Evolutionary conservation across 208 protist genomes (phyloP).

Genomic region (Angomonas ambiguus): DNA sequence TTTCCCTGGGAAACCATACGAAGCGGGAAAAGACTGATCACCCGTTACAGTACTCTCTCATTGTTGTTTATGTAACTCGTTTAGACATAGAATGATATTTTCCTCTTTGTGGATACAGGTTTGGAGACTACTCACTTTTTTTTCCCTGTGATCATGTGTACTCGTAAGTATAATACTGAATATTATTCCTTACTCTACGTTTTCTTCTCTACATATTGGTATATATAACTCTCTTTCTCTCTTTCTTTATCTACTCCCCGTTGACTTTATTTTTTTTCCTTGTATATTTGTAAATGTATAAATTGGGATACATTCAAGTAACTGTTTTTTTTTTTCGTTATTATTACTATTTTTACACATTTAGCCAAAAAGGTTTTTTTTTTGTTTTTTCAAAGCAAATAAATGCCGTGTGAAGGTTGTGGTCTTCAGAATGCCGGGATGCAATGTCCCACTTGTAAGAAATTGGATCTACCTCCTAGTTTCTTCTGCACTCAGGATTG

Average conservation of each 20-base stretch:
- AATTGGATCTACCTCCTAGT: conserved; percentile 81
- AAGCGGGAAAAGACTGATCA: too few species aligned
- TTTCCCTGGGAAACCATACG: too few species aligned
- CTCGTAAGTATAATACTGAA: neutral
- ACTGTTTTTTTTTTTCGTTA: conserved; percentile 9
- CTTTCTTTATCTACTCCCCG: too few species aligned
- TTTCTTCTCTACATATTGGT: conserved; percentile 8
- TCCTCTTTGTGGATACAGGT: too few species aligned
- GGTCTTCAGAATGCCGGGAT: conserved; percentile 56
- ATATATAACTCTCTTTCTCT: too few species aligned
- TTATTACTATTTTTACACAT: conserved; percentile 8
- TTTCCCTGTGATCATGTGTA: conserved; percentile 3
- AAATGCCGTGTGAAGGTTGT: conserved; percentile 84
- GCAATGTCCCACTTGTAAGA: conserved; percentile 91
- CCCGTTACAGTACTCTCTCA: too few species aligned
- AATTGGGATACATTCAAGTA: neutral
- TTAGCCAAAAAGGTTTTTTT: too few species aligned
- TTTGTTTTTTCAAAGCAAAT: conserved; percentile 9
- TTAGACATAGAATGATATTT: too few species aligned
- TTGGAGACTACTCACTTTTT: too few species aligned
- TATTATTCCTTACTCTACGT: neutral
- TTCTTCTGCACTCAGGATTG: conserved; percentile 88
- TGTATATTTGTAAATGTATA: conserved; percentile 5
- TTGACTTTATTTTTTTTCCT: conserved; percentile 12
- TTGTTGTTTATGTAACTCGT: too few species aligned